Conservation (phyloP, 2,329 filamentous ascomycete genomes). For the Aspergillus neotritici region DNA sequence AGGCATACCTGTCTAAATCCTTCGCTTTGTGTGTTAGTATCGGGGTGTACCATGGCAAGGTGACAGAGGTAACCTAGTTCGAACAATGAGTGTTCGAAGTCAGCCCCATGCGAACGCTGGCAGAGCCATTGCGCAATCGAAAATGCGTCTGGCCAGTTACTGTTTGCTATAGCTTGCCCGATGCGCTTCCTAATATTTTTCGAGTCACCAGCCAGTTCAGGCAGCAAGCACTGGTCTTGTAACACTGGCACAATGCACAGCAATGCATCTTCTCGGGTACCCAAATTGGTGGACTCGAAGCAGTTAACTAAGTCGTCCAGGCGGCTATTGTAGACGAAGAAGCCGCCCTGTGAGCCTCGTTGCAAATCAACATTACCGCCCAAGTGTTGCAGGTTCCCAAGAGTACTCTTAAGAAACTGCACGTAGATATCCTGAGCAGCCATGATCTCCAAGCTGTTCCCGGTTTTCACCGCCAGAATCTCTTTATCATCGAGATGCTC, state of each 20-base stretch:
- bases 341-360: constrained; percentile 9
- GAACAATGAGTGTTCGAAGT: constrained; percentile 21
- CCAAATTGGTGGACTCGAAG: constrained; percentile 21
- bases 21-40: constrained; percentile 4
- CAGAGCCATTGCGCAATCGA: constrained; percentile 21
- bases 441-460: constrained; percentile 22
- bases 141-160: constrained; percentile 21
- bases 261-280: constrained; percentile 27
- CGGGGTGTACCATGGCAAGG: constrained; percentile 16
- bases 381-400: constrained; percentile 8
- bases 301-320: constrained; percentile 21
- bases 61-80: constrained; percentile 24
- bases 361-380: constrained; percentile 15
- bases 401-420: constrained; percentile 20
- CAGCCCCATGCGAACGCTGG: constrained; percentile 16
- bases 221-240: constrained; percentile 13
- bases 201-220: constrained; percentile 18
- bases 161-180: constrained; percentile 1
- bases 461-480: constrained; percentile 20
- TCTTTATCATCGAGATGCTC: constrained; percentile 7
- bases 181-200: constrained; percentile 7
- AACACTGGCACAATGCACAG: constrained; percentile 28
- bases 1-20: constrained; percentile 5
- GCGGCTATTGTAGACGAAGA: constrained; percentile 14
- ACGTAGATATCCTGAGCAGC: constrained; percentile 32